Evolutionary conservation across 257 asterid species (phyloP).

Genomic region (Jaltomata sinuosa): DNA sequence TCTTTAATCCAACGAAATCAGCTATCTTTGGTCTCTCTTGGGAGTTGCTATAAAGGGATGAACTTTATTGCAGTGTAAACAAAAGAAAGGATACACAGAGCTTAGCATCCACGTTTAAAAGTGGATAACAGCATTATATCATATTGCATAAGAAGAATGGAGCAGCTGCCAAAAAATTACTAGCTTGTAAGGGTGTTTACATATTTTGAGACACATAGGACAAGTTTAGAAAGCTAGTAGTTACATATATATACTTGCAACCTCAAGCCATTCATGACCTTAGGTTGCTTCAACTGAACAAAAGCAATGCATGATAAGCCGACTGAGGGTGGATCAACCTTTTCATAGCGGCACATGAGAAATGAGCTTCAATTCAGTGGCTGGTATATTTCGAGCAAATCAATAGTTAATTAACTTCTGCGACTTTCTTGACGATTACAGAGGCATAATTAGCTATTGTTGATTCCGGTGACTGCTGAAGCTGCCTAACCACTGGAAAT

Average conservation of each 20-base stretch:
- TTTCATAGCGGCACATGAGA: background rate
- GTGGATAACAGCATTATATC: background rate
- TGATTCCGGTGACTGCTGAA: constrained; percentile 81
- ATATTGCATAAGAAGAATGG: background rate
- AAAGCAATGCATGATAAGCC: background rate
- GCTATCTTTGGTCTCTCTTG: background rate
- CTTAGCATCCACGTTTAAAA: background rate
- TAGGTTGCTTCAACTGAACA: background rate
- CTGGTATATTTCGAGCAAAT: background rate
- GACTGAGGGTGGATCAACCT: background rate
- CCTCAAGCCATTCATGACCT: background rate
- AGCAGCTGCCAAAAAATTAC: background rate
- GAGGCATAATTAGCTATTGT: constrained; percentile 85
- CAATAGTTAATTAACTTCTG: constrained; percentile 23
- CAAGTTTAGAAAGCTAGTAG: background rate
- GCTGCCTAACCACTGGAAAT: constrained; percentile 65
- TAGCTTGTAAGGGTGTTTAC: background rate
- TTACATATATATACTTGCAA: background rate
- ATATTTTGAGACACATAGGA: background rate
- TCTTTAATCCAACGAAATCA: background rate
- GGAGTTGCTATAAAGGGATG: background rate
- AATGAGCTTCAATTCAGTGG: background rate
- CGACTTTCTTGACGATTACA: constrained; percentile 50
- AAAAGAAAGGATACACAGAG: background rate
- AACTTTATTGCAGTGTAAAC: background rate